Evolutionary conservation across 2,329 filamentous ascomycete genomes (phyloP).

Genomic region (Fusarium robinianum): DNA sequence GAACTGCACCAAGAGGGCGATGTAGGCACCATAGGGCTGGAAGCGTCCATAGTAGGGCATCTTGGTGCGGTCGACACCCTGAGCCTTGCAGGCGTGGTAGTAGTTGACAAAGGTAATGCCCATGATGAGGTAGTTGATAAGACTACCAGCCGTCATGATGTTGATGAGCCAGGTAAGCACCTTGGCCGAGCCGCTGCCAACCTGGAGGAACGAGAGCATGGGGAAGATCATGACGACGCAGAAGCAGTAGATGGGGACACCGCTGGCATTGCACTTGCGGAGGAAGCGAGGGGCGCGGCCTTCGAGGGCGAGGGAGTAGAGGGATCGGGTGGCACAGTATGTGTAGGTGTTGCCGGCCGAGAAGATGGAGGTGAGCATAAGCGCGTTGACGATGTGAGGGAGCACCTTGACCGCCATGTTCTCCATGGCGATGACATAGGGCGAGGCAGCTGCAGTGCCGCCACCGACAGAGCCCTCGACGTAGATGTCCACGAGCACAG

Average conservation of each 20-base stretch:
- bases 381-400: conserved; percentile 62
- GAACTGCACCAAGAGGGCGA: conserved; percentile 49
- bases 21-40: conserved; percentile 61
- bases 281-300: conserved; percentile 57
- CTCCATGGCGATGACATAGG: conserved; percentile 66
- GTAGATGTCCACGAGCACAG: conserved; percentile 56
- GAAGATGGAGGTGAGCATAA: conserved; percentile 50
- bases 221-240: conserved; percentile 57
- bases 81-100: conserved; percentile 57
- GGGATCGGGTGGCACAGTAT: conserved; percentile 55
- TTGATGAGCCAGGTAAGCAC: conserved; percentile 60
- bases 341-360: conserved; percentile 57
- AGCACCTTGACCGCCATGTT: conserved; percentile 58
- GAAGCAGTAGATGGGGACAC: conserved; percentile 65
- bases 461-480: conserved; percentile 42
- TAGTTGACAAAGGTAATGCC: conserved; percentile 52
- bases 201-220: conserved; percentile 57
- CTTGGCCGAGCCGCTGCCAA: conserved; percentile 52
- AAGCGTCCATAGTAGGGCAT: conserved; percentile 63
- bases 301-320: conserved; percentile 56
- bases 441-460: conserved; percentile 59
- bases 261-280: conserved; percentile 61
- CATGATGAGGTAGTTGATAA: conserved; percentile 66
- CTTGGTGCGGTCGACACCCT: conserved; percentile 55
- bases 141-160: conserved; percentile 60